Percentiles rank a stretch among this genome's conserved stretches.
Evolutionary conservation across 1,284 basidiomycete species (phyloP).

Genomic region (Sanguinoderma infundibulare): DNA sequence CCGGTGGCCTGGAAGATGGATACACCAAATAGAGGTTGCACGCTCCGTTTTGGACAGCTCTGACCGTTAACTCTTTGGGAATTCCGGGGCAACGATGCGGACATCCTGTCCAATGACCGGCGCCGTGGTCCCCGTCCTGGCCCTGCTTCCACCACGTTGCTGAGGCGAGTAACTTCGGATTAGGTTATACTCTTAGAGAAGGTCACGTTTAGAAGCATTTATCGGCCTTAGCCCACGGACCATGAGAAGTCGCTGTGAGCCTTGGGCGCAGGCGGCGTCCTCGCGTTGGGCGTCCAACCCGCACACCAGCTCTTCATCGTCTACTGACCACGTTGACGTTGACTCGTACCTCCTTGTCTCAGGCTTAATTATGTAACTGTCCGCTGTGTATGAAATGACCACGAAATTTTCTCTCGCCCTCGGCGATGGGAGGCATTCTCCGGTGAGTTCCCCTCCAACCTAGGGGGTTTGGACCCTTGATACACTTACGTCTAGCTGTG

Average conservation of each 20-base stretch:
- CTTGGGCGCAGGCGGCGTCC: background rate
- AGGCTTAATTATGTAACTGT: background rate
- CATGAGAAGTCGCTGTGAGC: slow-evolving; percentile 11
- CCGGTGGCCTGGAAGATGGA: background rate
- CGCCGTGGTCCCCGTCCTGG: background rate
- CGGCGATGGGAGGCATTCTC: background rate
- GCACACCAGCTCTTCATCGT: background rate
- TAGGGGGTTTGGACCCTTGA: slow-evolving; percentile 11
- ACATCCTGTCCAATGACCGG: background rate
- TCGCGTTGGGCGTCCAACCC: background rate
- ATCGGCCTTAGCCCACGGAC: slow-evolving; percentile 3
- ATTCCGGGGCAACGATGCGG: background rate
- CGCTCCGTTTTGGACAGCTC: background rate
- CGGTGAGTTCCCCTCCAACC: background rate
- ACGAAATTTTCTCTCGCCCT: background rate
- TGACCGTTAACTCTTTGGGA: slow-evolving; percentile 8
- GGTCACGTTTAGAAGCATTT: too few relatives aligned
- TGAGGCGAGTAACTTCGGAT: slow-evolving; percentile 7
- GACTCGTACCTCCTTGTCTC: background rate
- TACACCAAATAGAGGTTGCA: background rate
- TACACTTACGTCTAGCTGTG: background rate
- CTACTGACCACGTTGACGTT: background rate
- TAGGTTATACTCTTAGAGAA: slow-evolving; percentile 2
- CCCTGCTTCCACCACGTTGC: background rate
- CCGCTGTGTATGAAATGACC: background rate